Conservation (phyloP, 2,329 filamentous ascomycete genomes). For the Ascochyta viciae-villosae region DNA sequence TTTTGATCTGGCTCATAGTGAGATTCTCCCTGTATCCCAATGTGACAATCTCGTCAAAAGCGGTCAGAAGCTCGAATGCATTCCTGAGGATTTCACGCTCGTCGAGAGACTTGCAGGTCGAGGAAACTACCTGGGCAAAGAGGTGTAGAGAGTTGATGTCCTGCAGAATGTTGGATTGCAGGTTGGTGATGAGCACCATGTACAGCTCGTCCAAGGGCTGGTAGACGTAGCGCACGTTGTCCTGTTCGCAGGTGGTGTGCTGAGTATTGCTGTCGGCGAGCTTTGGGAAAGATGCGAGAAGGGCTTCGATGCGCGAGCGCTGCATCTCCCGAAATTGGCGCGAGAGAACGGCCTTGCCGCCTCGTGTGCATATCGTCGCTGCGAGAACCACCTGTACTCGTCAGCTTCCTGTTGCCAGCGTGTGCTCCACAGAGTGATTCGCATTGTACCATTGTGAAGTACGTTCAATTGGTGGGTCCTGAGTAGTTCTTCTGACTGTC, state of each 20-base stretch:
- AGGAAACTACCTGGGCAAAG: constrained; percentile 96
- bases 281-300: constrained; percentile 97
- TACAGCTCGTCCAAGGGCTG: constrained; percentile 98
- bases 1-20: constrained; percentile 96
- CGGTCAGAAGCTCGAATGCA: constrained; percentile 93
- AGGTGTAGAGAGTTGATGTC: constrained; percentile 98
- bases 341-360: constrained; percentile 97
- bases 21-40: constrained; percentile 96
- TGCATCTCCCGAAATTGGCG: constrained; percentile 98
- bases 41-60: constrained; percentile 96
- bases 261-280: constrained; percentile 94
- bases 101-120: constrained; percentile 93
- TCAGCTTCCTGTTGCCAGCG: constrained; percentile 28
- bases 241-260: constrained; percentile 97
- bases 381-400: constrained; percentile 85
- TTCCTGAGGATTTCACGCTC: constrained; percentile 94
- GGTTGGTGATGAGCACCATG: constrained; percentile 99
- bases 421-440: neutral
- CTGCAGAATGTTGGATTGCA: constrained; percentile 98
- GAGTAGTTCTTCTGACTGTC: neutral
- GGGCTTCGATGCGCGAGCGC: constrained; percentile 92
- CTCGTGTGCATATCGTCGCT: constrained; percentile 97
- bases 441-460: constrained; percentile 39
- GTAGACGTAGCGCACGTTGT: constrained; percentile 99
- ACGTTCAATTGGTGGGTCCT: constrained; percentile 13